phyloP scores from a whole-genome alignment of 2,329 filamentous ascomycete species.

The Nigrospora sphaerica region DNA sequence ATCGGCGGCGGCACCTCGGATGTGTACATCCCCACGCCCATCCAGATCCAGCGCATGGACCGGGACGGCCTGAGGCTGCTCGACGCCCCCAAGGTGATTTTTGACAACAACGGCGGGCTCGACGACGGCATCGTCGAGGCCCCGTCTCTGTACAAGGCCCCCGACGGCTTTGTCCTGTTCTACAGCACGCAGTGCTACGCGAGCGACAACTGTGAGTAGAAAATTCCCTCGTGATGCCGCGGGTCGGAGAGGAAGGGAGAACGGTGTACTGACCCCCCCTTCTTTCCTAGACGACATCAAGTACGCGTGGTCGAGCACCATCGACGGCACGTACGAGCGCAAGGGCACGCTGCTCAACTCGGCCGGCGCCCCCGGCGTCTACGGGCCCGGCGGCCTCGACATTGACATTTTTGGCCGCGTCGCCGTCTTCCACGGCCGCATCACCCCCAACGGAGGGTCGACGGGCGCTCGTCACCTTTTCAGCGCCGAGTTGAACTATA shows the following conservation, averaged over 20 bases:
- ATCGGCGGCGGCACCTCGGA: constrained; percentile 15
- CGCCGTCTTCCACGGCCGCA: constrained; percentile 21
- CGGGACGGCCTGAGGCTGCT: constrained; percentile 19
- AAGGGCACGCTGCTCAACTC: constrained; percentile 21
- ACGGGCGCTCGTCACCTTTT: constrained; percentile 14
- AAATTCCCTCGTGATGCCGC: too few relatives aligned
- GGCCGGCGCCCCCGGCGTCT: constrained; percentile 18
- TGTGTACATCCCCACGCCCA: constrained; percentile 18
- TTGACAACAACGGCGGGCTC: constrained; percentile 18
- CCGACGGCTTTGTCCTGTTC: constrained; percentile 18
- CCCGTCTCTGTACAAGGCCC: constrained; percentile 19
- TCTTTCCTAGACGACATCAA: constrained; percentile 23
- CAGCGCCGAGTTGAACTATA: constrained; percentile 16
- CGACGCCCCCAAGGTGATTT: constrained; percentile 14
- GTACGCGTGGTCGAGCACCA: constrained; percentile 21
- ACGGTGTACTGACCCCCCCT: too few relatives aligned
- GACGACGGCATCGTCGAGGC: constrained; percentile 23
- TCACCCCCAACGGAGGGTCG: constrained; percentile 8
- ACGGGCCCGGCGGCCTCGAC: constrained; percentile 21
- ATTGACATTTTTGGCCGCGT: constrained; percentile 18
- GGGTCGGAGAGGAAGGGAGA: too few relatives aligned
- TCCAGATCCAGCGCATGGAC: constrained; percentile 19
- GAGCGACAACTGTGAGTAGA: constrained; percentile 16
- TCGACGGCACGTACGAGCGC: constrained; percentile 18
- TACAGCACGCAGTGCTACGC: constrained; percentile 24